Conservation (phyloP, 148 eudicot genomes). For the Cornus suecica region DNA sequence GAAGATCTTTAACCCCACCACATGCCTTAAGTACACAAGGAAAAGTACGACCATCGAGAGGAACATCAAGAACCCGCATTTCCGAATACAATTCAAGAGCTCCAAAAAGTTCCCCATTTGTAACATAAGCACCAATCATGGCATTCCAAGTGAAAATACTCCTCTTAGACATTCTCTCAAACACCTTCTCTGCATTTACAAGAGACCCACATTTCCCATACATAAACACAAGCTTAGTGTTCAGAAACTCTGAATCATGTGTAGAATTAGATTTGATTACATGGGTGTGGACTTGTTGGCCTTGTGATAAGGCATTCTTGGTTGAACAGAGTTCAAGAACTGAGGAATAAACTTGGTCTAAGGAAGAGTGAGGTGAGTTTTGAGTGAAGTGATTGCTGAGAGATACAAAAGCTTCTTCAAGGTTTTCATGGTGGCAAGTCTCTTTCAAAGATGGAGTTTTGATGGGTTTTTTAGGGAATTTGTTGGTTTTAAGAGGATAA, state of each 20-base stretch:
- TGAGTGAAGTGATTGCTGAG: constrained; percentile 13
- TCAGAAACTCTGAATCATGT: no score
- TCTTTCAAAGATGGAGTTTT: constrained; percentile 27
- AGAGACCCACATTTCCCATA: constrained; percentile 75
- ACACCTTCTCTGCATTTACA: constrained; percentile 59
- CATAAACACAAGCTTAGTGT: constrained; percentile 36
- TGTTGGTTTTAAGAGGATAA: constrained; percentile 11
- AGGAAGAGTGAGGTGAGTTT: background rate
- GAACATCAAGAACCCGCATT: constrained; percentile 50
- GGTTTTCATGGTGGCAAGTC: constrained; percentile 26
- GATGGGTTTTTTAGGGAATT: constrained; percentile 18
- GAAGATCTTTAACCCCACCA: constrained; percentile 34
- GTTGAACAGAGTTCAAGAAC: constrained; percentile 59
- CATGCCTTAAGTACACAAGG: constrained; percentile 73
- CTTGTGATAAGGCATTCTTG: constrained; percentile 33
- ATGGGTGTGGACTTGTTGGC: constrained; percentile 47
- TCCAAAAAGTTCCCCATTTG: constrained; percentile 43
- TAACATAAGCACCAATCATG: constrained; percentile 76
- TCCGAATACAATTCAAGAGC: constrained; percentile 49
- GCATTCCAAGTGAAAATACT: constrained; percentile 64
- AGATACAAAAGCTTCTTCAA: constrained; percentile 37
- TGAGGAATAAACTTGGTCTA: constrained; percentile 52
- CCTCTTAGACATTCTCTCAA: constrained; percentile 18
- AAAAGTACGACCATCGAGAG: constrained; percentile 63
- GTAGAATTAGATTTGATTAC: no score